Conservation (phyloP, 352 stramenopile genomes). For the Globisporangium carolinianum region DNA sequence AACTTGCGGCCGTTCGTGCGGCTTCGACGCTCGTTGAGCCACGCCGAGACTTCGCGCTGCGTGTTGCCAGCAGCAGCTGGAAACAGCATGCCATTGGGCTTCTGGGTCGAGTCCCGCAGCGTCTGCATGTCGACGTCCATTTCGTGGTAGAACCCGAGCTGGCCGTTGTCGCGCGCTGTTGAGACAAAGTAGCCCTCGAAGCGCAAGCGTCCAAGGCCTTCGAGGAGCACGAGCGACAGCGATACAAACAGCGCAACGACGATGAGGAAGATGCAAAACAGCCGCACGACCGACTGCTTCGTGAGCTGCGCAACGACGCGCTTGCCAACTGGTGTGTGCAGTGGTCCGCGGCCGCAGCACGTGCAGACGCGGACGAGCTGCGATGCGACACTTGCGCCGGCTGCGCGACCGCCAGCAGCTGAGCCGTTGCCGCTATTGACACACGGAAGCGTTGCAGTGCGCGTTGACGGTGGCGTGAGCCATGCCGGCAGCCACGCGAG, state of each 20-base stretch:
- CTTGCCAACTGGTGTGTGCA: conserved; percentile 2
- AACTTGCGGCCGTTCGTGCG: conserved; percentile 71
- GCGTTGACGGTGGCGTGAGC: neutral
- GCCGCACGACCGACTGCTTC: neutral
- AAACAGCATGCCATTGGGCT: conserved; percentile 35
- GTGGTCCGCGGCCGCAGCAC: neutral
- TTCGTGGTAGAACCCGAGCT: conserved; percentile 72
- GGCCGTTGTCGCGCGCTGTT: conserved; percentile 29
- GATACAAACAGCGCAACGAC: conserved; percentile 21
- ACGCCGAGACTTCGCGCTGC: conserved; percentile 47
- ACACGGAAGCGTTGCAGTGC: neutral
- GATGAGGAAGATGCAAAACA: neutral
- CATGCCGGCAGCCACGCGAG: neutral
- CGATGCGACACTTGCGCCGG: neutral
- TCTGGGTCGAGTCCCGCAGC: conserved; percentile 26
- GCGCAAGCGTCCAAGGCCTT: conserved; percentile 38
- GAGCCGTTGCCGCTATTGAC: no score
- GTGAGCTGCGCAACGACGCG: conserved; percentile 3
- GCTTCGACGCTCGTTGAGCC: conserved; percentile 49
- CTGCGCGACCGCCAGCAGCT: neutral
- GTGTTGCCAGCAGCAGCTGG: conserved; percentile 23
- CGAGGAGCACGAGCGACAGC: conserved; percentile 27
- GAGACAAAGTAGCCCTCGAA: conserved; percentile 43
- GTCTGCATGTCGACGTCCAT: conserved; percentile 70
- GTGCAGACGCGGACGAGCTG: neutral